Conservation (phyloP, 192 early-diverging fungal genomes). For the Umbelopsis sp. region DNA sequence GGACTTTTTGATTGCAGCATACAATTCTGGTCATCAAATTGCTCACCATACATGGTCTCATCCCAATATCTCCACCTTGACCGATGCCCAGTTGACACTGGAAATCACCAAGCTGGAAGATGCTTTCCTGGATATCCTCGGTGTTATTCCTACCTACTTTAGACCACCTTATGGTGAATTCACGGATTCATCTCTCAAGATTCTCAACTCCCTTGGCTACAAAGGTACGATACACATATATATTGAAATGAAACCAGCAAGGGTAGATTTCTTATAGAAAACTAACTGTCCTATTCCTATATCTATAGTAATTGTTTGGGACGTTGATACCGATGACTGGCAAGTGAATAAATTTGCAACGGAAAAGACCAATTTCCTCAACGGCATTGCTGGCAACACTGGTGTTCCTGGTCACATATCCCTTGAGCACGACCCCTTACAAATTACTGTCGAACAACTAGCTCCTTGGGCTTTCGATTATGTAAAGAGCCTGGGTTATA, state of each 20-base stretch:
- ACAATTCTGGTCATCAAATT: slow-evolving; percentile 41
- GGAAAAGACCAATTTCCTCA: slow-evolving; percentile 21
- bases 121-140: slow-evolving; percentile 25
- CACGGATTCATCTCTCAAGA: slow-evolving; percentile 24
- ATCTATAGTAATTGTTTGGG: slow-evolving; percentile 36
- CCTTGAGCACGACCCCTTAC: slow-evolving; percentile 41
- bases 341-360: slow-evolving; percentile 15
- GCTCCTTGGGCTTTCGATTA: slow-evolving; percentile 43
- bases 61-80: slow-evolving; percentile 26
- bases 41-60: slow-evolving; percentile 48
- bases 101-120: slow-evolving; percentile 38
- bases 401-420: slow-evolving; percentile 33
- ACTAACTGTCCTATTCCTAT: background rate
- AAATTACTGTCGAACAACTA: slow-evolving; percentile 38
- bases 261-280: background rate
- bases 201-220: slow-evolving; percentile 42
- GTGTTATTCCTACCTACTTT: slow-evolving; percentile 29
- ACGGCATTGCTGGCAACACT: slow-evolving; percentile 5
- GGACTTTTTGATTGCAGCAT: slow-evolving; percentile 41
- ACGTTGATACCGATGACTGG: slow-evolving; percentile 47
- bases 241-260: background rate
- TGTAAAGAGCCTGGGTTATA: slow-evolving; percentile 39
- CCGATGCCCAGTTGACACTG: background rate
- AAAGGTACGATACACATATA: slow-evolving; percentile 16
- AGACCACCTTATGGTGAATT: slow-evolving; percentile 52